phyloP scores from a whole-genome alignment of 164 flowering plant species.

The Berberis thunbergii region DNA sequence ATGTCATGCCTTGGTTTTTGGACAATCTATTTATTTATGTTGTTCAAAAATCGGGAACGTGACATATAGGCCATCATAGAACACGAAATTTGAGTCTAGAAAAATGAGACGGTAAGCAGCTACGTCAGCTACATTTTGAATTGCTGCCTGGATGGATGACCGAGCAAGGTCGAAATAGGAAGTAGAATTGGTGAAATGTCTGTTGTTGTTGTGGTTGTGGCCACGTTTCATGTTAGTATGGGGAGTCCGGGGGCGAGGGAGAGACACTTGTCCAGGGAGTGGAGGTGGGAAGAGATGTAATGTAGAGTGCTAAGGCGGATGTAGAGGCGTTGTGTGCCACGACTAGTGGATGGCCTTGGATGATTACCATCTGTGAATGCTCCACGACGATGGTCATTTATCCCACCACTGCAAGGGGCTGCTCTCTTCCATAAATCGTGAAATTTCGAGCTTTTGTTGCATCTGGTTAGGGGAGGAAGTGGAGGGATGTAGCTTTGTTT shows the following conservation, averaged over 20 bases:
- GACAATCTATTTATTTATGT: too few relatives aligned
- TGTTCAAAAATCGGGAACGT: too few relatives aligned
- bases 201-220: slow-evolving; percentile 20
- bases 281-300: slow-evolving; percentile 50
- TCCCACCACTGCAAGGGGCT: slow-evolving; percentile 39
- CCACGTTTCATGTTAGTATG: slow-evolving; percentile 28
- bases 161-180: slow-evolving; percentile 52
- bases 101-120: slow-evolving; percentile 87
- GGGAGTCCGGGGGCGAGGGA: slow-evolving; percentile 28
- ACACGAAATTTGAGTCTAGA: slow-evolving; percentile 61
- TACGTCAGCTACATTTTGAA: slow-evolving; percentile 66
- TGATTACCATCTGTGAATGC: slow-evolving; percentile 34
- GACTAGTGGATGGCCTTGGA: slow-evolving; percentile 83
- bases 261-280: slow-evolving; percentile 63
- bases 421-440: slow-evolving; percentile 55
- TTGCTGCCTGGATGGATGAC: slow-evolving; percentile 44
- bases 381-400: slow-evolving; percentile 17
- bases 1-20: too few relatives aligned
- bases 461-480: slow-evolving; percentile 83
- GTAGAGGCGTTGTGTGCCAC: slow-evolving; percentile 93
- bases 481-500: slow-evolving; percentile 73
- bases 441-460: slow-evolving; percentile 69
- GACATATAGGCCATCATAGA: slow-evolving; percentile 63
- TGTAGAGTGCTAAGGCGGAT: slow-evolving; percentile 90
- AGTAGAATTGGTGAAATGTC: slow-evolving; percentile 17